These are phyloP conservation scores for Chalaropsis thielavioides DNA, from an alignment of 2,329 filamentous ascomycete genomes.

Conservation along the genomic window DNA sequence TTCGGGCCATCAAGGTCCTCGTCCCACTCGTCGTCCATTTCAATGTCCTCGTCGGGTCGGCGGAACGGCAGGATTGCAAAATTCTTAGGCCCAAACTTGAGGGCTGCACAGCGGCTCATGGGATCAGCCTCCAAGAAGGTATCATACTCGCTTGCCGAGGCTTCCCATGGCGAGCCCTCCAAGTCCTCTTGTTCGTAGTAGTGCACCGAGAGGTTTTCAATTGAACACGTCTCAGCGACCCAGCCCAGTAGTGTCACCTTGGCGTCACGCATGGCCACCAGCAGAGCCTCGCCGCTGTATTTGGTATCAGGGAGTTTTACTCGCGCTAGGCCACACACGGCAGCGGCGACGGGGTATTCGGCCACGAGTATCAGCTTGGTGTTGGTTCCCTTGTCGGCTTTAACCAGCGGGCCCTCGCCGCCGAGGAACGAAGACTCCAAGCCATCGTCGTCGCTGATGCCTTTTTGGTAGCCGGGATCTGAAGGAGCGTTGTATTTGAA, in stretches of 20 bases:
- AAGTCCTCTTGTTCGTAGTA: constrained; percentile 95
- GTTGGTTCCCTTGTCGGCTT: constrained; percentile 48
- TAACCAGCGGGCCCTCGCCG: constrained; percentile 44
- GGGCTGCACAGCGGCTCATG: constrained; percentile 78
- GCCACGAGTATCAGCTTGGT: constrained; percentile 72
- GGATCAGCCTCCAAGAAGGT: constrained; percentile 82
- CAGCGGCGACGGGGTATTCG: constrained; percentile 73
- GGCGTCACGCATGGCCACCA: constrained; percentile 77
- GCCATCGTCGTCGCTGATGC: constrained; percentile 45
- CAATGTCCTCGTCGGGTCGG: constrained; percentile 71
- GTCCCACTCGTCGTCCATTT: constrained; percentile 74
- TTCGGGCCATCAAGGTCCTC: constrained; percentile 60
- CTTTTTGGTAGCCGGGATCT: constrained; percentile 34
- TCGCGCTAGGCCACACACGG: constrained; percentile 66
- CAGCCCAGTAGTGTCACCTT: constrained; percentile 89
- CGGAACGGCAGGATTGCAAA: constrained; percentile 89
- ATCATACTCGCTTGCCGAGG: constrained; percentile 57
- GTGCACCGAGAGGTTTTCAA: constrained; percentile 87
- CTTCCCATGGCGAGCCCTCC: constrained; percentile 66
- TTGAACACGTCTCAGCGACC: constrained; percentile 65
- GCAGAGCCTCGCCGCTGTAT: constrained; percentile 67
- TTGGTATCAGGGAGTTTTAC: constrained; percentile 59
- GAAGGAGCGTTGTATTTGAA: constrained; percentile 21
- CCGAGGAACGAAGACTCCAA: constrained; percentile 53
- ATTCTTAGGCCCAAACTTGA: constrained; percentile 81